These are phyloP conservation scores for Hippophae rhamnoides DNA, from an alignment of 306 rosid genomes.

Conservation along the genomic window DNA sequence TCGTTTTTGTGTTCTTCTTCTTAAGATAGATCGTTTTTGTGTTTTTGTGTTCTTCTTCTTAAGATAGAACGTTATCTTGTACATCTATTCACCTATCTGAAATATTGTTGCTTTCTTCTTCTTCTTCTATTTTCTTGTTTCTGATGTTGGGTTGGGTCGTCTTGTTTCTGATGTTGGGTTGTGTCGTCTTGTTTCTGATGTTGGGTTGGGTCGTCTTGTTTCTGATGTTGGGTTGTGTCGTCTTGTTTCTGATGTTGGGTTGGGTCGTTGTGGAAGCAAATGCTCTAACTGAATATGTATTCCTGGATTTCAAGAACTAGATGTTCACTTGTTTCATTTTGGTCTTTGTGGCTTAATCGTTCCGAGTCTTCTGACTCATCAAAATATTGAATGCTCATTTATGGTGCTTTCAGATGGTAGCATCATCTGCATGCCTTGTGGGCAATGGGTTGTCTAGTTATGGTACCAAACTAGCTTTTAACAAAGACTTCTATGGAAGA, in stretches of 20 bases:
- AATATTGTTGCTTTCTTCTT: background rate
- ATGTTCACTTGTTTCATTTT: background rate
- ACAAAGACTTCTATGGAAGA: conserved; percentile 49
- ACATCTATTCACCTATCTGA: background rate
- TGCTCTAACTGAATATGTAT: background rate
- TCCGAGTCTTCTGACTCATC: background rate
- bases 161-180: background rate
- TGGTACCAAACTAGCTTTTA: conserved; percentile 33
- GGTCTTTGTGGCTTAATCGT: background rate
- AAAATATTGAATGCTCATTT: background rate
- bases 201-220: background rate
- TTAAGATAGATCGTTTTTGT: no score
- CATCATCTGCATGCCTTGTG: conserved; percentile 69
- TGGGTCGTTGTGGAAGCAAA: no score
- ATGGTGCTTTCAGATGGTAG: conserved; percentile 46
- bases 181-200: background rate
- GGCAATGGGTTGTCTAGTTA: conserved; percentile 54
- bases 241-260: background rate
- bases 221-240: background rate
- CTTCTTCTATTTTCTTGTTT: conserved; percentile 1
- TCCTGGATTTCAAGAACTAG: no score
- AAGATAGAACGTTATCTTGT: no score
- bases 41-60: no score
- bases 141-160: no score
- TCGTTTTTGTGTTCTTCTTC: no score